Evolutionary conservation across 2,329 filamentous ascomycete species (phyloP).

Genomic region (Xylariaceae sp.): DNA sequence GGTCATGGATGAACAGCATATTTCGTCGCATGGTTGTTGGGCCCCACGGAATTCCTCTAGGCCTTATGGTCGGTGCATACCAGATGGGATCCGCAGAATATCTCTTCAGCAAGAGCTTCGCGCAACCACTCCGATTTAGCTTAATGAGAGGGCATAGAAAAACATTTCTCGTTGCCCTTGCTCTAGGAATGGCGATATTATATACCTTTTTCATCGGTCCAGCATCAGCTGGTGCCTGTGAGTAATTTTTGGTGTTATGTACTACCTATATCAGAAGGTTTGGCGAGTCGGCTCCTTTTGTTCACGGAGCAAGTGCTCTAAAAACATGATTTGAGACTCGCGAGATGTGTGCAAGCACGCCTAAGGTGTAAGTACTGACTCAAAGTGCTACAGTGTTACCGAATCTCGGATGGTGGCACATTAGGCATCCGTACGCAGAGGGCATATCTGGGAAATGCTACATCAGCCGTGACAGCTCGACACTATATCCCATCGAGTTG

Average conservation of each 20-base stretch:
- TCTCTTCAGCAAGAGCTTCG: slow-evolving; percentile 5
- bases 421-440: slow-evolving; percentile 2
- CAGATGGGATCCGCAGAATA: slow-evolving; percentile 12
- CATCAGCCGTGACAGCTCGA: not conserved
- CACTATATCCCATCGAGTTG: slow-evolving; percentile 4
- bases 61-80: slow-evolving; percentile 13
- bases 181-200: slow-evolving; percentile 2
- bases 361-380: too few species aligned
- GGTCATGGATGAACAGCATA: not conserved
- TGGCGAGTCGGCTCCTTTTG: too few species aligned
- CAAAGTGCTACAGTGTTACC: too few species aligned
- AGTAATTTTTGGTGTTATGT: too few species aligned
- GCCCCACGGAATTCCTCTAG: slow-evolving; percentile 6
- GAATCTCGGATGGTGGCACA: slow-evolving; percentile 1
- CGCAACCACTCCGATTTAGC: slow-evolving; percentile 2
- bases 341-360: too few species aligned
- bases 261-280: too few species aligned
- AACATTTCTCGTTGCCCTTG: slow-evolving; percentile 4
- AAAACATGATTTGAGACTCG: too few species aligned
- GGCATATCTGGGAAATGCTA: slow-evolving; percentile 1
- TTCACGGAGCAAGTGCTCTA: too few species aligned
- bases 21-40: slow-evolving; percentile 12
- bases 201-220: slow-evolving; percentile 11
- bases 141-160: not conserved
- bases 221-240: slow-evolving; percentile 8